Evolutionary conservation across 208 protist genomes (phyloP), one percentile per base, ranked within the genome.

Genomic region (Herpetomonas tarakana): DNA sequence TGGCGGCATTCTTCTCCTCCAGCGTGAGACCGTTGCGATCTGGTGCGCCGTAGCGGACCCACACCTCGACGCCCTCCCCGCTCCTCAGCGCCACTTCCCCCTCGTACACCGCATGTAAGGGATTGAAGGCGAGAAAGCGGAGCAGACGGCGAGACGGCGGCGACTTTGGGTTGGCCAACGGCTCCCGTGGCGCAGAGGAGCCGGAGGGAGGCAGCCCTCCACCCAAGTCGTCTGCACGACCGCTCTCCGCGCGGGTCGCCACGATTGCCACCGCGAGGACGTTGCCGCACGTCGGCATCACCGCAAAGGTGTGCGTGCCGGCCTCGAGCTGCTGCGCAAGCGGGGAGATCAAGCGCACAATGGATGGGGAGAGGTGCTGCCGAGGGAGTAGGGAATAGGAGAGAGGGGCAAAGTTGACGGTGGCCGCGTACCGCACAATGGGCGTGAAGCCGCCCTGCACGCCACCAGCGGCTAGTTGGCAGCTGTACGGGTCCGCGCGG

Each of bases 241-340:
- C 35, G 9, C 9, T 14, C 4, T 11, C 21, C 2, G 22, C 28
- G 31, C 6, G 1, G 45, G 28, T 16, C 3, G 19, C 45, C 35
- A 95, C 83, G 6, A 93, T 74, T 0, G 84, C 86, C 0, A 92
- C 82, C 4, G 79, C 79, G 1, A 61, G 39, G 1, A 96, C 82
- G 60, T 96, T 96, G 52, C 77, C 63, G 69, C 81, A 90, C n/a
- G 80, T 82, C 31, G 89, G 86, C 83, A 92, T 89, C 41, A 96
- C 84, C 2, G 68, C 57, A 53, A 96, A 88, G 1, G 7, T 35
- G 27, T 78, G 66, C 3, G 16, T 7, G 24, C 89, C 85, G 3
- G 74, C 74, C 11, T 55, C 16, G 9, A 93, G 28, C 57, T 86
- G 74, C 35, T 62, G 52, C 12, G 65, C 68, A 12, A 93, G 68